These are phyloP conservation scores for Vicia villosa DNA, from an alignment of 306 rosid genomes.

Conservation along the genomic window DNA sequence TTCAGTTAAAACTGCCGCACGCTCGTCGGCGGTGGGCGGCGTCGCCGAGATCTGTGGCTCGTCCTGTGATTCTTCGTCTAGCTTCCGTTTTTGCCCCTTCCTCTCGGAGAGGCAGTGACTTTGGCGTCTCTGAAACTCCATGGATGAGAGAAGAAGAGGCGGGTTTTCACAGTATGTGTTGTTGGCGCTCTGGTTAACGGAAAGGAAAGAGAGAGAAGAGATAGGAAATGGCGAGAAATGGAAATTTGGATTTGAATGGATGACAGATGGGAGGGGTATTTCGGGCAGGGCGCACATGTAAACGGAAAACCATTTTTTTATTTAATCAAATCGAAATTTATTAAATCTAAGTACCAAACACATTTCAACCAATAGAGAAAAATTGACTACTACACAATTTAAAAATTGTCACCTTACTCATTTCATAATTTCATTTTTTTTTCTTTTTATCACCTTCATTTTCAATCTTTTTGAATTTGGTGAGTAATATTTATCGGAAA, in stretches of 20 bases:
- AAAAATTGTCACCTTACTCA: too few species aligned
- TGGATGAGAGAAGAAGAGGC: constrained; percentile 40
- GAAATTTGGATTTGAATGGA: constrained; percentile 43
- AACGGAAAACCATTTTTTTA: not conserved
- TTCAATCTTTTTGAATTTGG: too few species aligned
- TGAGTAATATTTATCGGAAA: too few species aligned
- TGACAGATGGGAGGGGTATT: constrained; percentile 48
- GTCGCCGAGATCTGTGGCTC: constrained; percentile 63
- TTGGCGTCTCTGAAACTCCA: constrained; percentile 74
- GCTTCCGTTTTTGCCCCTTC: constrained; percentile 94
- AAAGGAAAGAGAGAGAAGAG: not conserved
- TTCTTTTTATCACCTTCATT: too few species aligned
- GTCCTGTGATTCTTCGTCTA: constrained; percentile 69
- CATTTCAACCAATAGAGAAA: too few species aligned
- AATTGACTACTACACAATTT: too few species aligned
- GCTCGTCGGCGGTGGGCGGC: constrained; percentile 71
- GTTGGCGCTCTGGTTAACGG: constrained; percentile 37
- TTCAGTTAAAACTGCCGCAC: constrained; percentile 61
- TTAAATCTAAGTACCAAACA: too few species aligned
- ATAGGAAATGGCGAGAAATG: constrained; percentile 41
- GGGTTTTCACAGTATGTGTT: constrained; percentile 37
- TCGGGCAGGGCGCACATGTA: not conserved
- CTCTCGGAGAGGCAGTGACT: constrained; percentile 72
- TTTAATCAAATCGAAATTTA: too few species aligned
- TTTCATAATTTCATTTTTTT: too few species aligned